Evolutionary conservation across 805 yeast genomes (phyloP).

Genomic region (Ogataea thermomethanolica): DNA sequence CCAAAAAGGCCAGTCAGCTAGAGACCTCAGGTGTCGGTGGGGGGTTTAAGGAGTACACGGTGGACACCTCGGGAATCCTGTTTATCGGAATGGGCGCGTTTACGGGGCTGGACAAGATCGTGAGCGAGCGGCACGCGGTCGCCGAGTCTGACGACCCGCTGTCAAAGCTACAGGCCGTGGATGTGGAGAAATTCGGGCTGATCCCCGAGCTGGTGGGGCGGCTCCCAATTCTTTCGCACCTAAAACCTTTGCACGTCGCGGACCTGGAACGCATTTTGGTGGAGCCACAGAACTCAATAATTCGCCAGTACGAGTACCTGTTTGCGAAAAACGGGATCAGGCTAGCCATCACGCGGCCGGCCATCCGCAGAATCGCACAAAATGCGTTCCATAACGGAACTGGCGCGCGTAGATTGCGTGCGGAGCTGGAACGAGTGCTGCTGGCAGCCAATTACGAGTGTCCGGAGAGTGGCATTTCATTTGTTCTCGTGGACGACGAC

Average conservation of each 20-base stretch:
- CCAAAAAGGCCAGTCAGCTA: conserved; percentile 20
- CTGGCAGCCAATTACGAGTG: conserved; percentile 54
- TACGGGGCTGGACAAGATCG: conserved; percentile 51
- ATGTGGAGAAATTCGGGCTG: conserved; percentile 49
- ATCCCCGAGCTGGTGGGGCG: conserved; percentile 61
- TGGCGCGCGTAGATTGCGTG: conserved; percentile 59
- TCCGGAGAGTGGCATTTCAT: conserved; percentile 53
- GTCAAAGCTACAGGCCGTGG: conserved; percentile 46
- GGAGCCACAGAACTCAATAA: conserved; percentile 54
- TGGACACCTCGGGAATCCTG: conserved; percentile 54
- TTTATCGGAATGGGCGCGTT: conserved; percentile 62
- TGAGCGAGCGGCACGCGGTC: conserved; percentile 34
- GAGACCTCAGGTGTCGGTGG: conserved; percentile 10
- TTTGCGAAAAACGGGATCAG: conserved; percentile 52
- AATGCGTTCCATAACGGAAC: conserved; percentile 51
- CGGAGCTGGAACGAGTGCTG: conserved; percentile 50
- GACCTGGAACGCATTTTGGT: conserved; percentile 48
- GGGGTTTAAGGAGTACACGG: conserved; percentile 38
- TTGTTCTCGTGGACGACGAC: conserved; percentile 44
- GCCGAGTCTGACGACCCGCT: conserved; percentile 27
- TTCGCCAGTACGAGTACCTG: conserved; percentile 51
- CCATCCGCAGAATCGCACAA: conserved; percentile 45
- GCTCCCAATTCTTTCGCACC: conserved; percentile 50
- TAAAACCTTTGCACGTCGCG: conserved; percentile 41
- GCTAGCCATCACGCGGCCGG: conserved; percentile 45